Evolutionary conservation across 2,329 filamentous ascomycete species (phyloP).

Genomic region (Magnaporthiopsis incrustans): DNA sequence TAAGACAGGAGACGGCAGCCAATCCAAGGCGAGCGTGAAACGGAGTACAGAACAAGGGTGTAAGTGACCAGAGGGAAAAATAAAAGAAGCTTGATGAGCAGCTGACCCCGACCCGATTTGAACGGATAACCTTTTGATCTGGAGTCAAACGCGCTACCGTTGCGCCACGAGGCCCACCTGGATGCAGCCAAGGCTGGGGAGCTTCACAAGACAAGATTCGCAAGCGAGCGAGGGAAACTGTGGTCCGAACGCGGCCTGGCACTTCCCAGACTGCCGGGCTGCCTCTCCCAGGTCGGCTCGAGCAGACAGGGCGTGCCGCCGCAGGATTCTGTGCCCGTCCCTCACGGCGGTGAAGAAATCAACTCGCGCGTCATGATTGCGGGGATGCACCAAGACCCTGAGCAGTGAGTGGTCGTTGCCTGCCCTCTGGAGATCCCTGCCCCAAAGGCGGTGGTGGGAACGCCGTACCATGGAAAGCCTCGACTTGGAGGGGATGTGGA

Average conservation of each 20-base stretch:
- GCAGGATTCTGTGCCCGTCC: not conserved
- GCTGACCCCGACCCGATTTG: constrained; percentile 7
- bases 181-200: not conserved
- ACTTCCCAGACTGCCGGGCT: not conserved
- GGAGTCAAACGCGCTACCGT: constrained; percentile 7
- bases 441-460: too few species aligned
- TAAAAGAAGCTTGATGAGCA: not conserved
- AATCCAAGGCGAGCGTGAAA: not conserved
- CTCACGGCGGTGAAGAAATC: too few species aligned
- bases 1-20: not conserved
- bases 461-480: not conserved
- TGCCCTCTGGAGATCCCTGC: too few species aligned
- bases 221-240: not conserved
- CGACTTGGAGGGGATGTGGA: not conserved
- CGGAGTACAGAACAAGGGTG: too few species aligned
- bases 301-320: too few species aligned
- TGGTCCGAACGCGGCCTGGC: too few species aligned
- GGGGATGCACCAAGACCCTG: too few species aligned
- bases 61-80: not conserved
- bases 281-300: not conserved
- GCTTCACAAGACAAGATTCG: not conserved
- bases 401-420: too few species aligned
- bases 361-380: too few species aligned
- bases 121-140: constrained; percentile 7
- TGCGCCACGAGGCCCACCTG: constrained; percentile 6